Evolutionary conservation across 1,284 basidiomycete genomes (phyloP), one percentile per base, ranked within the genome.

Genomic region (Ustilago trichophora): DNA sequence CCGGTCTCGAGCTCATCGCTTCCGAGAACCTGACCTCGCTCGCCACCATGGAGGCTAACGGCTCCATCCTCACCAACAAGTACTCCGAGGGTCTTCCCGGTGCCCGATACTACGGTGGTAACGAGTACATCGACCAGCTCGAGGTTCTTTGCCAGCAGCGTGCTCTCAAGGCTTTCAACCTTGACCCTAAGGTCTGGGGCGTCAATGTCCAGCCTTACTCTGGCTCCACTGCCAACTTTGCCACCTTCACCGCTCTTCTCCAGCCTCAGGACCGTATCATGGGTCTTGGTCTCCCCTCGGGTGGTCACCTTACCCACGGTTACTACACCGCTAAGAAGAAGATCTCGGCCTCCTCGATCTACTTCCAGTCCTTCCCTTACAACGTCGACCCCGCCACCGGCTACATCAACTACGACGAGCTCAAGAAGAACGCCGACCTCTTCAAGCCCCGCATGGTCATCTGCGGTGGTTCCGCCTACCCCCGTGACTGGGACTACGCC

Each of bases 121-220:
- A 84, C 78, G 83, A 84, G 77, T 91, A 91, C 86, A 92, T 98
- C 77, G 96, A 98, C 82, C 90, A 95, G 83, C 90, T 99, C 77
- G 96, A 98, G 85, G 84, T 88, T 67, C 89, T 99, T 62, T 94
- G 92, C 86, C 92, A 92, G 83, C 89, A 94, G 84, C 92, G 96
- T 81, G 96, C 96, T 29, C 88, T 99, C 74, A 86, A 91, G 84
- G 94, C 96, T 9, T 99, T 98, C 88, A 89, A 93, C 86, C 90
- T 98, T 71, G 93, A 98, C 84, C 88, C 91, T 49, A 86, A 87
- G 63, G 78, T 84, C 57, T 98, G 96, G 96, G 95, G 96, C 78
- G 94, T 98, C 83, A 98, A 98, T 82, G 96, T 99, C 66, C 96
- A 99, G 85, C 96, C 96, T 16, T 99, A 98, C 86, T 97, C 93